These are phyloP conservation scores for Apocynum venetum DNA, from an alignment of 257 asterid genomes.

Conservation along the genomic window DNA sequence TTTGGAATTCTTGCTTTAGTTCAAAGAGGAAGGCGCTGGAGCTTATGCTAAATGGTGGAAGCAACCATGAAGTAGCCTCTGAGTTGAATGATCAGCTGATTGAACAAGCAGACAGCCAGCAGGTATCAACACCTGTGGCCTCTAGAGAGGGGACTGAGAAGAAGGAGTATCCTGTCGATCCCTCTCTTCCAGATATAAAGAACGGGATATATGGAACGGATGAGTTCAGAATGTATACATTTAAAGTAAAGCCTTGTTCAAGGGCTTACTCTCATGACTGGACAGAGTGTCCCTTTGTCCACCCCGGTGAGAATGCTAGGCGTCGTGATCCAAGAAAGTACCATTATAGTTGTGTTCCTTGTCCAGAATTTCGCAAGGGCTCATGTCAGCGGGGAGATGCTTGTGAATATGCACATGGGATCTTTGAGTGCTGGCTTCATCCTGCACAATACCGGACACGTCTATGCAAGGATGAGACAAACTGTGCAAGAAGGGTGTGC, in stretches of 20 bases:
- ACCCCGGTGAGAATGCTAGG: conserved; percentile 45
- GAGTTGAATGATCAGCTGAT: conserved; percentile 12
- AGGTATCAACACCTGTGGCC: conserved; percentile 10
- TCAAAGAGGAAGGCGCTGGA: conserved; percentile 27
- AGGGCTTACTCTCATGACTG: conserved; percentile 45
- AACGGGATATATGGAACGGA: conserved; percentile 37
- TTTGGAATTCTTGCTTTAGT: conserved; percentile 11
- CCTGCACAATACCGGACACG: conserved; percentile 48
- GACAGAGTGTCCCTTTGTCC: conserved; percentile 47
- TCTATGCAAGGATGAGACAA: conserved; percentile 40
- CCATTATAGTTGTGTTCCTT: conserved; percentile 43
- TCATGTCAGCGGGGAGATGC: conserved; percentile 35
- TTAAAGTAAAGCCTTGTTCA: conserved; percentile 44
- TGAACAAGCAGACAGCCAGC: conserved; percentile 17
- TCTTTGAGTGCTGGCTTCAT: conserved; percentile 48
- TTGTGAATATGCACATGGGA: conserved; percentile 47
- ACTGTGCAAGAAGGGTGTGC: conserved; percentile 35
- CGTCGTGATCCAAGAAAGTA: conserved; percentile 45
- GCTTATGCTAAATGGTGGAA: conserved; percentile 18
- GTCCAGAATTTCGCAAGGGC: conserved; percentile 39
- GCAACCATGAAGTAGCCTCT: background rate
- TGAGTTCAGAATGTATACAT: conserved; percentile 42
- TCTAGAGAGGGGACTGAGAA: conserved; percentile 27
- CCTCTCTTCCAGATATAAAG: conserved; percentile 46
- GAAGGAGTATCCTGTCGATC: conserved; percentile 44